phyloP scores from a whole-genome alignment of 495 filamentous ascomycete species.

The Penicillium longicatenatum region DNA sequence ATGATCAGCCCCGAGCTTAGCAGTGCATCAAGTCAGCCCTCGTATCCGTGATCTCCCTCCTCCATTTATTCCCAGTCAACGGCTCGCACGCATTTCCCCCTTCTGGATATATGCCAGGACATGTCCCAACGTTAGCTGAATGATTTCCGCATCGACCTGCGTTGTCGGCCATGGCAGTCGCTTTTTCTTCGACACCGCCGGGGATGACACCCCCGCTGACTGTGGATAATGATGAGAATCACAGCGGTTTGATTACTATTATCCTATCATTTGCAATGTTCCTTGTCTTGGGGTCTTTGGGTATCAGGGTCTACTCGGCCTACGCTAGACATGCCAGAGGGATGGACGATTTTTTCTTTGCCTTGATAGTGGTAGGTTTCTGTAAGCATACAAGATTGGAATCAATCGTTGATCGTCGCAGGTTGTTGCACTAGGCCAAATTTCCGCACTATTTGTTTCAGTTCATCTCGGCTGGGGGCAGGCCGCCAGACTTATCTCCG shows the following conservation, averaged over 20 bases:
- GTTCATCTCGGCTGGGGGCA: conserved; percentile 26
- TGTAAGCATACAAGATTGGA: neutral
- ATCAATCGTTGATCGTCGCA: neutral
- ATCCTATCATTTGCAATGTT: conserved; percentile 25
- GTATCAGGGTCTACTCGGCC: conserved; percentile 22
- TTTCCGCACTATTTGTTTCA: conserved; percentile 9
- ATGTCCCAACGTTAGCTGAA: neutral
- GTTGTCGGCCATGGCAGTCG: conserved; percentile 11
- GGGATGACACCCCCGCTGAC: conserved; percentile 24
- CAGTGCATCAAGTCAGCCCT: neutral
- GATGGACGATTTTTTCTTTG: conserved; percentile 24
- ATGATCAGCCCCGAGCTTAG: neutral
- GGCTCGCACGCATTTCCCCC: neutral
- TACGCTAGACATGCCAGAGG: conserved; percentile 14
- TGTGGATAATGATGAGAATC: conserved; percentile 23
- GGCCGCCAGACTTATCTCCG: conserved; percentile 6
- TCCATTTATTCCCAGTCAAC: neutral
- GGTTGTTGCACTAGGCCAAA: conserved; percentile 17
- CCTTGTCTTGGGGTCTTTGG: conserved; percentile 21
- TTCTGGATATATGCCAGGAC: neutral
- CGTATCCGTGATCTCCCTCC: neutral
- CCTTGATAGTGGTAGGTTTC: conserved; percentile 13
- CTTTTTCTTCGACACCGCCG: conserved; percentile 8
- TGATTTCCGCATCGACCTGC: conserved; percentile 1
- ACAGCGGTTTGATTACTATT: conserved; percentile 28